Evolutionary conservation across 1,139 yeast species (phyloP).

Genomic region (Kazachstania sp.): DNA sequence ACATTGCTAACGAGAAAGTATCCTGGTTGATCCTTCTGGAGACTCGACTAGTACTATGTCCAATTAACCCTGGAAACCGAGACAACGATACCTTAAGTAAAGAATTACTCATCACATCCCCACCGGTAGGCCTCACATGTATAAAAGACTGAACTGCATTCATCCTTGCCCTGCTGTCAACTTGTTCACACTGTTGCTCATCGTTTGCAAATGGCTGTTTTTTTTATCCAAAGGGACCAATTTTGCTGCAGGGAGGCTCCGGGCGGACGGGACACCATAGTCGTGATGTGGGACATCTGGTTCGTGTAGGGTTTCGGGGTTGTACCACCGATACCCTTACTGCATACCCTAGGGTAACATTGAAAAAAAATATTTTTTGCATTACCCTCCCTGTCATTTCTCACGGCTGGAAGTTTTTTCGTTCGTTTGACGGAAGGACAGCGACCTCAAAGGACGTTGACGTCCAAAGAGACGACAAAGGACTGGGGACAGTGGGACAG

Average conservation of each 20-base stretch:
- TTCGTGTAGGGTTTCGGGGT: too few relatives aligned
- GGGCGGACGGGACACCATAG: too few relatives aligned
- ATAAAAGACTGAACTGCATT: constrained; percentile 22
- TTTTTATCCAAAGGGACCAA: too few relatives aligned
- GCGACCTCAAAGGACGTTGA: neutral
- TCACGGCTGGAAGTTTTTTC: neutral
- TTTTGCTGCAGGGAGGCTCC: too few relatives aligned
- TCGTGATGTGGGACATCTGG: too few relatives aligned
- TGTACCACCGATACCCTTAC: too few relatives aligned
- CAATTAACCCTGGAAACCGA: constrained; percentile 38
- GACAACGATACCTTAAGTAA: constrained; percentile 13
- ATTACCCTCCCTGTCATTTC: neutral
- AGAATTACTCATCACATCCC: constrained; percentile 2
- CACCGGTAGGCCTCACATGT: constrained; percentile 19
- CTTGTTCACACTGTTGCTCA: neutral
- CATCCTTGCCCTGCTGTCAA: constrained; percentile 8
- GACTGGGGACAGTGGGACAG: neutral
- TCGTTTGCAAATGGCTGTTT: too few relatives aligned
- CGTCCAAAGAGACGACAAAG: neutral
- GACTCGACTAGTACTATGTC: constrained; percentile 71
- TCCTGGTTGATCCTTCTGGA: constrained; percentile 79
- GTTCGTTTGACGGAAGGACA: neutral
- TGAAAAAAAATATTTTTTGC: neutral
- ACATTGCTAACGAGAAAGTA: constrained; percentile 38
- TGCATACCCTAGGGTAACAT: neutral